Conservation (phyloP, 2,329 filamentous ascomycete genomes). For the Talaromyces sp. region DNA sequence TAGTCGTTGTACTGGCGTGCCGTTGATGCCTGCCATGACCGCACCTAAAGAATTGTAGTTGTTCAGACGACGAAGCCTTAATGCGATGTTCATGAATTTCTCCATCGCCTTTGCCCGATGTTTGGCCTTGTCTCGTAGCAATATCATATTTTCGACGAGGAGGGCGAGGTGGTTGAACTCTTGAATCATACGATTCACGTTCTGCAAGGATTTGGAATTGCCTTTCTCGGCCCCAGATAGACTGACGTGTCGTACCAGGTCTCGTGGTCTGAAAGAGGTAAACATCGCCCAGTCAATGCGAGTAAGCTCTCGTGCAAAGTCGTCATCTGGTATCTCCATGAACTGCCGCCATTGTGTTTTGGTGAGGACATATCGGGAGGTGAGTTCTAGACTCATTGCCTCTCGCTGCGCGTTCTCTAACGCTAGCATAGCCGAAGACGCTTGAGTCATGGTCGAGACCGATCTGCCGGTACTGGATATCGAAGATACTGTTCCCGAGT, state of each 20-base stretch:
- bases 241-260: conserved; percentile 87
- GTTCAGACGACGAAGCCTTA: conserved; percentile 81
- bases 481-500: conserved; percentile 39
- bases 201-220: conserved; percentile 68
- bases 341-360: conserved; percentile 88
- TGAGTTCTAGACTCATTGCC: conserved; percentile 67
- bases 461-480: conserved; percentile 39
- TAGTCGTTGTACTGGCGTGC: conserved; percentile 78
- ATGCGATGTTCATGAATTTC: conserved; percentile 89
- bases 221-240: conserved; percentile 53
- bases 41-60: conserved; percentile 98
- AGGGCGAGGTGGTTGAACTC: conserved; percentile 85
- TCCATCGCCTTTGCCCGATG: conserved; percentile 87
- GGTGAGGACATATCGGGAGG: conserved; percentile 64
- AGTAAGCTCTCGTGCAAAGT: conserved; percentile 86
- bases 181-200: conserved; percentile 90
- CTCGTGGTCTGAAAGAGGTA: conserved; percentile 85
- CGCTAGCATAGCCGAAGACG: conserved; percentile 37
- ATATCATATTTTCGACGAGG: conserved; percentile 77
- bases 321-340: conserved; percentile 79
- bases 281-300: conserved; percentile 99
- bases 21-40: conserved; percentile 86
- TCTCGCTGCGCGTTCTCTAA: conserved; percentile 75
- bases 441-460: conserved; percentile 40
- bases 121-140: conserved; percentile 92